phyloP scores from a whole-genome alignment of 2,329 filamentous ascomycete species.

The Aspergillus tubingensis region DNA sequence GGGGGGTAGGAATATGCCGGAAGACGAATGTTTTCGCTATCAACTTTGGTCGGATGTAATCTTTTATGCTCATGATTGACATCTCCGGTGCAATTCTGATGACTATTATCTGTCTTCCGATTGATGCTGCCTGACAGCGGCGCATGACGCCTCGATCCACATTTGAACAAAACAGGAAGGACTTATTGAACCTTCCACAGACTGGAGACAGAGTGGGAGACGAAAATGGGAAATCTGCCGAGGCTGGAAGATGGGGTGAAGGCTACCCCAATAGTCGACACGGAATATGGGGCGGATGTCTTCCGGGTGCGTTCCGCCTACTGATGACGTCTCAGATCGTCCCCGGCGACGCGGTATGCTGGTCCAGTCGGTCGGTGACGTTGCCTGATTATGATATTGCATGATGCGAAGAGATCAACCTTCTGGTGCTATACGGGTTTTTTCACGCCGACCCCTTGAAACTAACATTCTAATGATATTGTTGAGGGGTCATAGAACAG shows the following conservation, averaged over 20 bases:
- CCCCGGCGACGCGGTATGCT: not conserved
- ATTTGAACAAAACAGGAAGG: not conserved
- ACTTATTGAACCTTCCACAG: not conserved
- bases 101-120: not conserved
- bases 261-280: not conserved
- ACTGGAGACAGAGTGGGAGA: not conserved
- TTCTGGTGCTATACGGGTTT: not conserved
- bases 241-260: not conserved
- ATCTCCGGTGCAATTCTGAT: not conserved
- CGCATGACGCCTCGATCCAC: not conserved
- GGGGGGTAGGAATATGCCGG: not conserved
- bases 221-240: not conserved
- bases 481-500: not conserved
- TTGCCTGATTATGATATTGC: conserved; percentile 1
- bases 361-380: not conserved
- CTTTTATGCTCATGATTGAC: not conserved
- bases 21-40: not conserved
- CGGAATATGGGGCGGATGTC: not conserved
- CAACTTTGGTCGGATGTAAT: not conserved
- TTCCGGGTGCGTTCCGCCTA: not conserved
- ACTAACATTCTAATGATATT: not conserved
- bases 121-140: not conserved
- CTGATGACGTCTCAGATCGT: not conserved
- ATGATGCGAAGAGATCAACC: not conserved
- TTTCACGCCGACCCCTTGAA: not conserved